A percentile compares a stretch with the other conserved stretches of the same genome.
Conservation (phyloP, 2,329 filamentous ascomycete genomes). For the Phialophora macrospora region DNA sequence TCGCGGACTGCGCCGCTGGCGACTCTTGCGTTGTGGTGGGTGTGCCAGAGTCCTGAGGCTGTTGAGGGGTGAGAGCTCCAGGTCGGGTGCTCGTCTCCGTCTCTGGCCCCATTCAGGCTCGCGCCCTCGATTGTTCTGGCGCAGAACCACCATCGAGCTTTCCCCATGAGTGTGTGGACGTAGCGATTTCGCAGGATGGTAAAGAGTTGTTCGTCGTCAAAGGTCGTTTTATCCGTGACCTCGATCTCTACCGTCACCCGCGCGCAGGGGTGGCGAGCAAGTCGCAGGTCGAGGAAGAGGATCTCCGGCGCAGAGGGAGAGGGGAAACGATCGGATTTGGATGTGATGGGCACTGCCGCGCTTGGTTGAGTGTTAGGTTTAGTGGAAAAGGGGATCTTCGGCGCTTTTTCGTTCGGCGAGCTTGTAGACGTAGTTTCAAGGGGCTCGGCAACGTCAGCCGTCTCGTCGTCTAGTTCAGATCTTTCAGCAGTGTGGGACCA, state of each 20-base stretch:
- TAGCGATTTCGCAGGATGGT: constrained; percentile 34
- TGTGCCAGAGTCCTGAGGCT: not conserved
- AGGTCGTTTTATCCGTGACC: constrained; percentile 34
- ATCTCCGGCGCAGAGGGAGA: constrained; percentile 35
- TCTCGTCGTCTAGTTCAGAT: constrained; percentile 14
- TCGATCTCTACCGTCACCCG: constrained; percentile 32
- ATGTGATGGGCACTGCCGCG: constrained; percentile 4
- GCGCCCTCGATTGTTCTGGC: constrained; percentile 32
- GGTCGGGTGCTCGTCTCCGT: not conserved
- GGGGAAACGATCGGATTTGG: constrained; percentile 36
- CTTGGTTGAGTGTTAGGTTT: constrained; percentile 12
- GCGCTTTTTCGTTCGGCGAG: constrained; percentile 17
- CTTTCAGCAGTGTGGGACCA: constrained; percentile 21
- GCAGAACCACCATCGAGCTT: constrained; percentile 27
- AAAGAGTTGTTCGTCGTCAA: constrained; percentile 40
- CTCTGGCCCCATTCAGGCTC: constrained; percentile 14
- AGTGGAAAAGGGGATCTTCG: constrained; percentile 25
- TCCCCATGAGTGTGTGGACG: constrained; percentile 32
- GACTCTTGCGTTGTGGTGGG: not conserved
- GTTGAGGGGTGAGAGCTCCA: not conserved
- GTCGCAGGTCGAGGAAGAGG: constrained; percentile 36
- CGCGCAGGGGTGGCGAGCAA: constrained; percentile 32
- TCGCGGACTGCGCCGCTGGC: not conserved
- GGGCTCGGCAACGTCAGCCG: not conserved
- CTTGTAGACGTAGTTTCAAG: not conserved